Base-by-base conservation (phyloP, 2,329 filamentous ascomycete genomes). In the Xylariaceae sp. region DNA sequence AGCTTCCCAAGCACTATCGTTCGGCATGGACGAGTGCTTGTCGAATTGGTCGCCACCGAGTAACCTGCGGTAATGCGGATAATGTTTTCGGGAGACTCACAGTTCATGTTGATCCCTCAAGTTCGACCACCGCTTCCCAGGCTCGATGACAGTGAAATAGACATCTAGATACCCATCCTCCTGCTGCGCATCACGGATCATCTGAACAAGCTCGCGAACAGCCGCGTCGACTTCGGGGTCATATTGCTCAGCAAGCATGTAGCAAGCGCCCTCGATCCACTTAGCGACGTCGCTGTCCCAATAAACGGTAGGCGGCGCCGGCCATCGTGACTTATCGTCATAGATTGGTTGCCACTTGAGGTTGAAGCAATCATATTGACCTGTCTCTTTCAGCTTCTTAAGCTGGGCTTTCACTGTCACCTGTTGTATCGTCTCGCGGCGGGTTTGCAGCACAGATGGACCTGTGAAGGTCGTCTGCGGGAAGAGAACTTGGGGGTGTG, bases 191-290 rank as follows among this genome's bases (percentile, higher is more conserved):
- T 62, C 67, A 6, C 76, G 64, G 9, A 86, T 84, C 77, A 82
- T 85, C 0, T 74, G 71, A 0, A 83, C 81, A n/a, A 86, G 65
- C 50, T 86, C 80, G 24, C 77, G 67, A 0, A 85, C 73, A 0
- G 82, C 81, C 1, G 66, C 66, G 48, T 81, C 75, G 46, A 84
- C 69, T 36, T 78, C 73, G 0, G 67, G 64, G 51, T 81, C 73
- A 15, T 75, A 68, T 11, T 74, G 57, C 37, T 73, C 67, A 2
- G 51, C 37, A 7, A 83, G 68, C 58, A 83, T 78, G 58, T 86
- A 85, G 56, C 81, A 84, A 3, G 81, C 82, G 0, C 78, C 82
- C 67, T 86, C 83, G 44, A 85, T 82, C 81, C 82, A 85, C 67
- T 86, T 86, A 9, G 76, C 82, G 73, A 69, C 63, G 44, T 72